phyloP scores from a whole-genome alignment of 257 asterid species.

The Lantana camara region DNA sequence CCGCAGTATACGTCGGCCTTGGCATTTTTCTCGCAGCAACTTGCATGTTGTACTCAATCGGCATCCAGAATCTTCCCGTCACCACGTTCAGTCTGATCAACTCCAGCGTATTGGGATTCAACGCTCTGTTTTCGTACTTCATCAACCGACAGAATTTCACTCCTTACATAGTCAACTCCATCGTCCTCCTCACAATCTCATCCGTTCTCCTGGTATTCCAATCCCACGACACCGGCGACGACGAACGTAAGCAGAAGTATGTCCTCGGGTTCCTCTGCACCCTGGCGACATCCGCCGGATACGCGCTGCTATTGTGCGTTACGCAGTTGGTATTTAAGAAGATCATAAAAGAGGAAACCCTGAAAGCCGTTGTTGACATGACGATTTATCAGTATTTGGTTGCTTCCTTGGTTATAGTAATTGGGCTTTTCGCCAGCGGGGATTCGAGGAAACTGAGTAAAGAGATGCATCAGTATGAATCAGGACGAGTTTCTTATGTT shows the following conservation, averaged over 20 bases:
- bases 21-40: constrained; percentile 52
- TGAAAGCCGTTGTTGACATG: constrained; percentile 42
- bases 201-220: constrained; percentile 60
- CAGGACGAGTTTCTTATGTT: constrained; percentile 52
- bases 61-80: constrained; percentile 57
- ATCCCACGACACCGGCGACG: constrained; percentile 34
- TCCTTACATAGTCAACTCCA: constrained; percentile 61
- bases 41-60: constrained; percentile 53
- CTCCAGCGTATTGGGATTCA: constrained; percentile 66
- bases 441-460: constrained; percentile 48
- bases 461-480: constrained; percentile 53
- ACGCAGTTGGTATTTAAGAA: constrained; percentile 52
- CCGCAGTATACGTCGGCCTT: constrained; percentile 32
- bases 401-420: constrained; percentile 32
- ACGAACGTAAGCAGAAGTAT: constrained; percentile 28
- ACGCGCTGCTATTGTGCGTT: constrained; percentile 46
- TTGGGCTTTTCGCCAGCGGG: constrained; percentile 65
- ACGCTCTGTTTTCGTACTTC: constrained; percentile 64
- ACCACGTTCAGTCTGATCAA: constrained; percentile 58
- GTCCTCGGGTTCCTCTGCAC: constrained; percentile 50
- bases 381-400: constrained; percentile 34
- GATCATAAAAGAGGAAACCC: constrained; percentile 46
- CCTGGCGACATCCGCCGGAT: constrained; percentile 51
- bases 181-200: constrained; percentile 56
- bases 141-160: constrained; percentile 66